Evolutionary conservation across 768 basidiomycete genomes (phyloP), one percentile per base, ranked within the genome.

Genomic region (Naganishia onofrii): DNA sequence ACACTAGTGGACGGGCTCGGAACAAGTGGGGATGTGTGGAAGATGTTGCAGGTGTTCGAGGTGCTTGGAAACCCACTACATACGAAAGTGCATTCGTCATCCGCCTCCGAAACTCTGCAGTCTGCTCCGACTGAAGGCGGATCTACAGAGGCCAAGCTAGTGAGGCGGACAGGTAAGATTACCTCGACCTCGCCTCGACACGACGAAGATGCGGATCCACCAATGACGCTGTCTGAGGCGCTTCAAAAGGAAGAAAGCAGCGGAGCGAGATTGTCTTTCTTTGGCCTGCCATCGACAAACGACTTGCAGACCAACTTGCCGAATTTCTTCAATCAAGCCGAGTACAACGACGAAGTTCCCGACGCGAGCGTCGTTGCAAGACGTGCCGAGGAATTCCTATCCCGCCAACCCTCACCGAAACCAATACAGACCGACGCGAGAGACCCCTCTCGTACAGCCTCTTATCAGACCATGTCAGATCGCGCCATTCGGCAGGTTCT

Each of bases 31-130:
- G 69, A 70, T 31, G 32, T 70, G 29, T 52, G 55, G 58, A 57
- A 53, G 46, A 64, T 70, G 69, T 29, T 70, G 34, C 69, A 70
- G 42, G 42, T 53, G 21, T 64, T 70, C 26, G 69, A 70, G 52
- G 69, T 70, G 12, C 46, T 70, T 8, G 48, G 51, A 9, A 48
- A 70, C 28, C 67, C 67, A 1, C 28, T 44, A 5, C 29, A 21
- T 19, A 19, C 54, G 29, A 29, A 31, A 17, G 26, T 26, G 19
- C 54, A 8, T 3, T 55, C 54, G 32, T 7, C 28, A 3, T 19
- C 54, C 2, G 28, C 28, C 7, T 19, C 54, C 3, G 54, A 3
- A 32, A 17, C 54, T 31, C 1, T 9, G 9, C 10, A 58, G 6
- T n/a, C 34, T 58, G 34, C 57, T 5, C 8, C 34, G 19, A 29